Evolutionary conservation across 2,329 filamentous ascomycete genomes (phyloP).

Genomic region (Huntiella bhutanensis): DNA sequence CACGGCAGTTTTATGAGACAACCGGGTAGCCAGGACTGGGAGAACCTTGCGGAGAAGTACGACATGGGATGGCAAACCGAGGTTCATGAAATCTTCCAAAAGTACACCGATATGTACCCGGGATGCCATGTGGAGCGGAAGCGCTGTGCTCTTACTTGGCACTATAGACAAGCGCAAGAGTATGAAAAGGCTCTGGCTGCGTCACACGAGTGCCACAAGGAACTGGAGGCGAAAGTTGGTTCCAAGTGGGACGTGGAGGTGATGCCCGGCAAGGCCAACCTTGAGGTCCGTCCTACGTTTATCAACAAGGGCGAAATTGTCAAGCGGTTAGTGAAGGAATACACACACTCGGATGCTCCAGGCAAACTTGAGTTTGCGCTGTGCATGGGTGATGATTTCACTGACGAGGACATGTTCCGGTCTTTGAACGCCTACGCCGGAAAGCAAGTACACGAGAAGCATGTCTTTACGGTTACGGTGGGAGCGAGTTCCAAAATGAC

Average conservation of each 20-base stretch:
- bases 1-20: slow-evolving; percentile 89
- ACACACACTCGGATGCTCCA: slow-evolving; percentile 32
- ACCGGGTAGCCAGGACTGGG: slow-evolving; percentile 60
- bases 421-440: slow-evolving; percentile 44
- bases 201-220: slow-evolving; percentile 61
- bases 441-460: slow-evolving; percentile 34
- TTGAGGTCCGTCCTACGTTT: slow-evolving; percentile 89
- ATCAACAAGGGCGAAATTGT: slow-evolving; percentile 97
- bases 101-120: slow-evolving; percentile 70
- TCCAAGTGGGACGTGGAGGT: slow-evolving; percentile 83
- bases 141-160: slow-evolving; percentile 88
- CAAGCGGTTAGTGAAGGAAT: slow-evolving; percentile 60
- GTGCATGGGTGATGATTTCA: slow-evolving; percentile 88
- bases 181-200: slow-evolving; percentile 68
- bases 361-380: slow-evolving; percentile 62
- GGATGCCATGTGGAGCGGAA: slow-evolving; percentile 91
- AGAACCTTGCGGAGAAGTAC: slow-evolving; percentile 67
- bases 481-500: slow-evolving; percentile 86
- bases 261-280: slow-evolving; percentile 90
- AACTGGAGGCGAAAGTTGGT: slow-evolving; percentile 57
- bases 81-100: slow-evolving; percentile 67
- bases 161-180: slow-evolving; percentile 70
- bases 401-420: slow-evolving; percentile 93
- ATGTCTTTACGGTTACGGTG: slow-evolving; percentile 80
- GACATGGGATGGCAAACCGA: slow-evolving; percentile 89